These are phyloP conservation scores for Tricholoma flavovirens DNA, from an alignment of 768 basidiomycete genomes.

Conservation along the genomic window DNA sequence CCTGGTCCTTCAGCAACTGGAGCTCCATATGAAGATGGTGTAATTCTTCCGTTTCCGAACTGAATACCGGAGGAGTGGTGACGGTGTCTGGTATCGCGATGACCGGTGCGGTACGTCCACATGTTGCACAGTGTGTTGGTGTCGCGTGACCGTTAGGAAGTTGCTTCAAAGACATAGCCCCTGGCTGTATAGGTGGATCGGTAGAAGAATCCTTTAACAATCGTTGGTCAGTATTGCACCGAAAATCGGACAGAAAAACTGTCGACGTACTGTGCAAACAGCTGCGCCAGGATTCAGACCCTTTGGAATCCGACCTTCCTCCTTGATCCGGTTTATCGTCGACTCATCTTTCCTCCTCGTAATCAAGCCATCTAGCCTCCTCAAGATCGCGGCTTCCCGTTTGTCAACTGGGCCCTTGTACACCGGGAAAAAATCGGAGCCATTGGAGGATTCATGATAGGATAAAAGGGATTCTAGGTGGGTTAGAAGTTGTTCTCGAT, in stretches of 20 bases:
- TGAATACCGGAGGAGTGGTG: not conserved
- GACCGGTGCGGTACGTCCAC: not conserved
- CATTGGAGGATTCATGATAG: not conserved
- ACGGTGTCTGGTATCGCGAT: not conserved
- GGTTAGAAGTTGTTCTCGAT: not conserved
- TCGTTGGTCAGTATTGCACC: not conserved
- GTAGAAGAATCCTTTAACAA: not conserved
- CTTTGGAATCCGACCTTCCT: not conserved
- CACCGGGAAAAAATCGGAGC: not conserved
- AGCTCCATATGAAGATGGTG: conserved; percentile 39
- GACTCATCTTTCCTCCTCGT: not conserved
- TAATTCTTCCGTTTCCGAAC: not conserved
- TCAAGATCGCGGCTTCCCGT: not conserved
- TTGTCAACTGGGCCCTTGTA: not conserved
- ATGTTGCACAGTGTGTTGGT: not conserved
- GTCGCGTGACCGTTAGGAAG: not conserved
- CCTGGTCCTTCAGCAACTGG: conserved; percentile 74
- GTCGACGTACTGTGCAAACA: not conserved
- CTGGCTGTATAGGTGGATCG: not conserved
- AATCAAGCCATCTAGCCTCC: not conserved
- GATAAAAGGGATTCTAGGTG: not conserved
- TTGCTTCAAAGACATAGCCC: not conserved
- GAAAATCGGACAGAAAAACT: not conserved
- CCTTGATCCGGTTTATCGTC: conserved; percentile 26
- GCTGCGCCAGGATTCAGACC: not conserved